Evolutionary conservation across 139 green algal species (phyloP), one percentile per base, ranked within the genome.

Genomic region (Nannochloris sp.): DNA sequence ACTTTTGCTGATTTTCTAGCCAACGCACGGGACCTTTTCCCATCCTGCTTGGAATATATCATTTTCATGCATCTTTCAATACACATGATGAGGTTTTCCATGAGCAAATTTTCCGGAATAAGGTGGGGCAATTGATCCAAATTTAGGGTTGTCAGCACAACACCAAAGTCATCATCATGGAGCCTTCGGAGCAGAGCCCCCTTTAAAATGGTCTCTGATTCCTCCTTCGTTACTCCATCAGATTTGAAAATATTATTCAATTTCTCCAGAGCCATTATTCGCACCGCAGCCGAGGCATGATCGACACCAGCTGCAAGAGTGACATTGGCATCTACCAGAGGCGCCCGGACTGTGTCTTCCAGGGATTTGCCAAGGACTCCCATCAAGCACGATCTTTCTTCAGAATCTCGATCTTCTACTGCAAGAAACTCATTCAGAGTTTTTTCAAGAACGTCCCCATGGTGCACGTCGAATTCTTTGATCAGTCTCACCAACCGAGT

Each of bases 401-500:
- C 29, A n/a, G 16, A 19, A 23, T 18, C 60, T 31, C 56, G 14
- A 19, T 11, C 48, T 44, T 24, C n/a, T 16, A 25, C 36, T 5
- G 21, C 12, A 10, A 83, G 48, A 9, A 51, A 63, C 0, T 48
- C 61, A 31, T 67, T 68, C 15, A 82, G 48, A 2, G 78, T 66
- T 8, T 71, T 62, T 31, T 81, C 72, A 48, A 73, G 31, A 4
- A 49, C 59, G 7, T 72, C 48, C 1, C 80, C 72, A 50, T 77
- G 75, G 3, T 54, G 62, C 27, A 75, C 49, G 25, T 90, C 84
- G 43, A 92, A 57, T 21, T 67, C 60, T 18, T 60, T 63, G 29
- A 80, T 58, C 18, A 21, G n/a, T 25, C 46, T 12, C 11, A 25
- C 46, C 43, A 67, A 23, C 50, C 40, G 44, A 16, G n/a, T 12